Base-by-base conservation (phyloP, 257 asterid genomes). In the Nicotiana tabacum region DNA sequence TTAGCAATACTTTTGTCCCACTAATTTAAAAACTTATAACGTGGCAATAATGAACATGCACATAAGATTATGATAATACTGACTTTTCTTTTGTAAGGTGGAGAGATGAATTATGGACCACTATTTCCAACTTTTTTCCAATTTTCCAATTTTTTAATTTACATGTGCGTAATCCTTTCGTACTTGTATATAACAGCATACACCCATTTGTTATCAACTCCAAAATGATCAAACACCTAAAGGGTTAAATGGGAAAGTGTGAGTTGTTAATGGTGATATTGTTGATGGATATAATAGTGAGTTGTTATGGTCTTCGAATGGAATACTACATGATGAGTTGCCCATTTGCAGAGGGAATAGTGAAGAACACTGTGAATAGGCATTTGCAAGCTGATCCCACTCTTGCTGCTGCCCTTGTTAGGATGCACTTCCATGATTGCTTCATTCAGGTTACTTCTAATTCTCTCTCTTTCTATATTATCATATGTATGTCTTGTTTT, bases 381-480 rank as follows among this genome's bases (percentile, higher is more conserved):
- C 98, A 98, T 82, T 55, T 94, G 82, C 89, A 82, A 29, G 43
- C 90, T 78, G 99, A 96, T 86, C 96, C 95, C 17, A 90, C 98
- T 21, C 93, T 96, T 77, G 96, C 98, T 4, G 99, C 97, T 21
- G 93, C 82, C 10, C 98, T 96, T 80, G 3, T 96, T 27, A 82
- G 98, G 83, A 92, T 96, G 98, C 98, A 96, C 82, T 96, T 96
- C 81, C 99, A 96, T n/a, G 99, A 96, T 86, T 96, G 99, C 89
- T 96, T 96, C 74, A 85, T 95, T 27, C 85, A 95, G 97, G 98
- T 93, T 16, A n/a, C 8, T 29, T 57, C 12, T 6, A 3, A 1
- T 30, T 64, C 35, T 55, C 11, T 60, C 18, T 35, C 51, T 8
- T 35, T 69, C 21, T 33, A 39, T 32, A 67, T 39, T 66, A 16